Evolutionary conservation across 2,329 filamentous ascomycete species (phyloP).

Genomic region (Tolypocladium endophyticum): DNA sequence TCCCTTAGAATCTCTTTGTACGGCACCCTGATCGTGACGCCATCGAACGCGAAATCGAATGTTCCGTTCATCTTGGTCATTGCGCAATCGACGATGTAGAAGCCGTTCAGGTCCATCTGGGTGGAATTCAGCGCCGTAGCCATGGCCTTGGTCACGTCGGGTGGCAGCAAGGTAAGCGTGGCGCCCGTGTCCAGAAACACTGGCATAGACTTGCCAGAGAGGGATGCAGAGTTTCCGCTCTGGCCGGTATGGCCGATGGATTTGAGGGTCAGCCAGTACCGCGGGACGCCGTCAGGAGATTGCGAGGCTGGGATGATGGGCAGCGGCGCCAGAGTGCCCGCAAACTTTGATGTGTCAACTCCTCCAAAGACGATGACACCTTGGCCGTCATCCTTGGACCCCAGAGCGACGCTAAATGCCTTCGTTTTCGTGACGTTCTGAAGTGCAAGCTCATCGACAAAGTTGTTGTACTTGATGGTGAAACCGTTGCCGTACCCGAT

Average conservation of each 20-base stretch:
- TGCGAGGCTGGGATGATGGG: slow-evolving; percentile 47
- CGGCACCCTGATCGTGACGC: slow-evolving; percentile 36
- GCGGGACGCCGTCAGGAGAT: slow-evolving; percentile 43
- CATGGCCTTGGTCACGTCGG: slow-evolving; percentile 38
- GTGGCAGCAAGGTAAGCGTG: slow-evolving; percentile 56
- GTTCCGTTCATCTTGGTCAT: slow-evolving; percentile 28
- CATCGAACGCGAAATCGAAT: slow-evolving; percentile 38
- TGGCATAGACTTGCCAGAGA: slow-evolving; percentile 29
- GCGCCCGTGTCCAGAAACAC: slow-evolving; percentile 64
- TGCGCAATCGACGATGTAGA: slow-evolving; percentile 35
- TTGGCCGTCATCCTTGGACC: slow-evolving; percentile 46
- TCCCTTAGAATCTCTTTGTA: slow-evolving; percentile 35
- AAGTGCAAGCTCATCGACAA: slow-evolving; percentile 37
- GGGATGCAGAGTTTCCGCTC: slow-evolving; percentile 12
- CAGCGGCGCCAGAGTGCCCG: slow-evolving; percentile 45
- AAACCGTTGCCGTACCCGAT: slow-evolving; percentile 54
- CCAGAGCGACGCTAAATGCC: slow-evolving; percentile 56
- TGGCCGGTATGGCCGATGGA: slow-evolving; percentile 31
- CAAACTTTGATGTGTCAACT: slow-evolving; percentile 54
- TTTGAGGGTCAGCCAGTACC: slow-evolving; percentile 42
- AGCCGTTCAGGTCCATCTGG: slow-evolving; percentile 27
- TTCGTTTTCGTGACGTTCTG: slow-evolving; percentile 47
- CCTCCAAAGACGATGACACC: slow-evolving; percentile 61
- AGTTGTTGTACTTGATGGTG: slow-evolving; percentile 37
- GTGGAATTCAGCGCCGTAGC: slow-evolving; percentile 36